Conservation (phyloP, 164 flowering plant genomes). For the Vitis amurensis region DNA sequence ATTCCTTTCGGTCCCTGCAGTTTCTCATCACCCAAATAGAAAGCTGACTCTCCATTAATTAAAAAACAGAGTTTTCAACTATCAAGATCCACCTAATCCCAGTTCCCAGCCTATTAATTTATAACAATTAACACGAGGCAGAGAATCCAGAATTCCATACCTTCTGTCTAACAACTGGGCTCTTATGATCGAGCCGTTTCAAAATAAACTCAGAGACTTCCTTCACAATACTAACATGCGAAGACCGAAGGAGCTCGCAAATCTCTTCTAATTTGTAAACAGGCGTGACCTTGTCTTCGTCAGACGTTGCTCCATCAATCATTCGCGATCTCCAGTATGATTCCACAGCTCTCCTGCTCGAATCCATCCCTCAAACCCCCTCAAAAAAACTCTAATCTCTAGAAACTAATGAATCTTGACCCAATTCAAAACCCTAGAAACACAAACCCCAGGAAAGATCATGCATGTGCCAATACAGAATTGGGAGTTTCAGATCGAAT, state of each 20-base stretch:
- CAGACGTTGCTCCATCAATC: conserved; percentile 83
- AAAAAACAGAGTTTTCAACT: not conserved
- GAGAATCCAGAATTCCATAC: conserved; percentile 25
- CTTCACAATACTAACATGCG: conserved; percentile 77
- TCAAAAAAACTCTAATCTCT: not conserved
- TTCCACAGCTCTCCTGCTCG: conserved; percentile 94
- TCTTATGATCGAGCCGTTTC: conserved; percentile 86
- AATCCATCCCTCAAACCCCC: conserved; percentile 49
- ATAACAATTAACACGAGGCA: not conserved
- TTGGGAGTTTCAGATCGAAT: conserved; percentile 3
- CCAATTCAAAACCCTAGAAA: not conserved
- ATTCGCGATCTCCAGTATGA: conserved; percentile 94
- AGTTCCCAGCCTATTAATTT: not conserved
- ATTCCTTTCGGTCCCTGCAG: no score
- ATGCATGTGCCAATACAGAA: not conserved
- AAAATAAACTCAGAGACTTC: conserved; percentile 80
- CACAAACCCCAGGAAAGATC: not conserved
- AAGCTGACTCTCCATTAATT: not conserved
- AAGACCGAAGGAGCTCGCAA: conserved; percentile 80
- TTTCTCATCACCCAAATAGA: no score
- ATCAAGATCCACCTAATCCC: not conserved
- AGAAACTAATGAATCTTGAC: not conserved
- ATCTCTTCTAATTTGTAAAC: conserved; percentile 91
- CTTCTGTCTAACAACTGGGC: conserved; percentile 93
- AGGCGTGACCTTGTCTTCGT: conserved; percentile 92